phyloP scores from a whole-genome alignment of 2,329 filamentous ascomycete species.

The Blastomyces silverae region DNA sequence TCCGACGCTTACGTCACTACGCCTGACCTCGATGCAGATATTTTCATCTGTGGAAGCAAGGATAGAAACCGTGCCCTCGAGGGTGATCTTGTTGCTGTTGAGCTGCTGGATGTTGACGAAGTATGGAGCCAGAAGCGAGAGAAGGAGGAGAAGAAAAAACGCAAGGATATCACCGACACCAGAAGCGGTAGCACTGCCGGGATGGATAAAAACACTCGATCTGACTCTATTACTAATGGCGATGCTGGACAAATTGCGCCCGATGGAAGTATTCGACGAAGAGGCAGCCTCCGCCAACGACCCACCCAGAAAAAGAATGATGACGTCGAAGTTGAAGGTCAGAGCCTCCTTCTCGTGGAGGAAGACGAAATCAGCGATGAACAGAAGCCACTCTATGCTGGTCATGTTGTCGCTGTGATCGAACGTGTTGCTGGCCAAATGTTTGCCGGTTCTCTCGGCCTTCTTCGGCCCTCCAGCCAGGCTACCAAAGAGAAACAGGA shows the following conservation, averaged over 20 bases:
- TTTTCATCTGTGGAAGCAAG: conserved; percentile 99
- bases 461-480: conserved; percentile 92
- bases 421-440: conserved; percentile 96
- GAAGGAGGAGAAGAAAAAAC: conserved; percentile 99
- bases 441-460: conserved; percentile 93
- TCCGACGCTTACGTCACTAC: conserved; percentile 97
- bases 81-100: conserved; percentile 89
- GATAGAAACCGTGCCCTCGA: conserved; percentile 95
- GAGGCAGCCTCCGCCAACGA: conserved; percentile 90
- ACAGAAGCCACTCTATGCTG: conserved; percentile 93
- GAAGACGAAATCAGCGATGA: conserved; percentile 99
- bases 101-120: conserved; percentile 94
- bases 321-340: conserved; percentile 96
- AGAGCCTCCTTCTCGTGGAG: conserved; percentile 91
- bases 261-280: conserved; percentile 82
- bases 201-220: conserved; percentile 53
- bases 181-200: conserved; percentile 68
- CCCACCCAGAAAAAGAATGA: conserved; percentile 99
- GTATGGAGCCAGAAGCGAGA: conserved; percentile 98
- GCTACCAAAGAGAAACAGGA: conserved; percentile 99
- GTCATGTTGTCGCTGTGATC: conserved; percentile 93
- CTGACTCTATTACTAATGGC: conserved; percentile 54
- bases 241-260: conserved; percentile 55
- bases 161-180: conserved; percentile 95
- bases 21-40: conserved; percentile 89